Evolutionary conservation across 371 early-diverging fungal genomes (phyloP).

Genomic region (Dinochytrium kinnereticum): DNA sequence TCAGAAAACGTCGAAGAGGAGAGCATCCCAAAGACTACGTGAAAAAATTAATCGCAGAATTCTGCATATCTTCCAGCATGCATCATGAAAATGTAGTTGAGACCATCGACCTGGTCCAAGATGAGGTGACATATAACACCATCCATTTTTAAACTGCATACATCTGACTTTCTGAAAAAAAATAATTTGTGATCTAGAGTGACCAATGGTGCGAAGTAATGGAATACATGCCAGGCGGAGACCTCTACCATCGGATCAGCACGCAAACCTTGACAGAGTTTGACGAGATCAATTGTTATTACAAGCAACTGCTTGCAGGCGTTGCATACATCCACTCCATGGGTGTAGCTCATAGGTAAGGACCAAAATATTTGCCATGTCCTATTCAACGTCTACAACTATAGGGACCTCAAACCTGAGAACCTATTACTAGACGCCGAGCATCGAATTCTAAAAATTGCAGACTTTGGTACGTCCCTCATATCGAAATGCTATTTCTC

Average conservation of each 20-base stretch:
- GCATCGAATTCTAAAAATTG: constrained; percentile 89
- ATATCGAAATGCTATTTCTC: too few relatives aligned
- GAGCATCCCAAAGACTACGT: constrained; percentile 87
- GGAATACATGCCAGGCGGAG: constrained; percentile 68
- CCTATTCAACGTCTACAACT: background rate
- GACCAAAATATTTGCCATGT: background rate
- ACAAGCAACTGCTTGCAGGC: constrained; percentile 91
- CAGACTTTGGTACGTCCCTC: constrained; percentile 86
- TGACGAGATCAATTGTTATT: constrained; percentile 67
- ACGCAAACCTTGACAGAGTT: constrained; percentile 33
- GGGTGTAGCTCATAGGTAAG: constrained; percentile 89
- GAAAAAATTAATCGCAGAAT: constrained; percentile 87
- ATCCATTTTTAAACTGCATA: background rate
- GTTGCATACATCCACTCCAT: constrained; percentile 88
- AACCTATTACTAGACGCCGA: constrained; percentile 86
- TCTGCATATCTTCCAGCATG: constrained; percentile 87
- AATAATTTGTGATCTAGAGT: constrained; percentile 36
- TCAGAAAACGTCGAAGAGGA: constrained; percentile 82
- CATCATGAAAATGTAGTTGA: constrained; percentile 89
- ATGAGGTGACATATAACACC: constrained; percentile 59
- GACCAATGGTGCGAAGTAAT: constrained; percentile 91
- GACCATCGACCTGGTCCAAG: constrained; percentile 90
- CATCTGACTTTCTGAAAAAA: too few relatives aligned
- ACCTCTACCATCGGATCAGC: constrained; percentile 45
- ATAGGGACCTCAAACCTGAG: constrained; percentile 62